phyloP scores from a whole-genome alignment of 345 rosid species.

The Aegle marmelos region DNA sequence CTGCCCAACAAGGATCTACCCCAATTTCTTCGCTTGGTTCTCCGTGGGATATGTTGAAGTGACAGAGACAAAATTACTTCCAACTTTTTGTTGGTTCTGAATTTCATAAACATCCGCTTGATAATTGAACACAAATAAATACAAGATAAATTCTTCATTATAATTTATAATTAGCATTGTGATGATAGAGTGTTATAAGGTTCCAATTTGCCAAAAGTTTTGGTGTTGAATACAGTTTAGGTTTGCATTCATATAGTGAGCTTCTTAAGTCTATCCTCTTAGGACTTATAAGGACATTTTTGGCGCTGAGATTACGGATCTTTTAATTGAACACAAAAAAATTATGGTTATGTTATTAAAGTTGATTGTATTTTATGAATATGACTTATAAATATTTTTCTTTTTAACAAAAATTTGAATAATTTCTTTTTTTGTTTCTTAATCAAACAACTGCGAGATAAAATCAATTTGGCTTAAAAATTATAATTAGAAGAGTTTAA shows the following conservation, averaged over 20 bases:
- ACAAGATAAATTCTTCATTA: too few species aligned
- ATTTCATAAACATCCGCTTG: background rate
- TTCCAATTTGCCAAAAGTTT: background rate
- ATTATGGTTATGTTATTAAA: too few species aligned
- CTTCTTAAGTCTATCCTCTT: background rate
- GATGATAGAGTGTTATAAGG: background rate
- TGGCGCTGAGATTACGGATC: rapidly evolving
- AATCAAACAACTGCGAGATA: too few species aligned
- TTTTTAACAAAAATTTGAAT: too few species aligned
- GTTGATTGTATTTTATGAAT: too few species aligned
- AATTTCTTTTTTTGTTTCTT: too few species aligned
- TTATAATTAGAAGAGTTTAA: too few species aligned
- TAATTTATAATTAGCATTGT: background rate
- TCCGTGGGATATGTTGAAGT: background rate
- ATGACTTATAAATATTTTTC: too few species aligned
- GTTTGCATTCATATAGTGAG: background rate
- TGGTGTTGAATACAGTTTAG: background rate
- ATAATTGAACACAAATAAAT: background rate
- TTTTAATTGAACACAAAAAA: too few species aligned
- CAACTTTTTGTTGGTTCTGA: background rate
- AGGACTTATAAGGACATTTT: background rate
- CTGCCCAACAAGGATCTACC: conserved; percentile 9
- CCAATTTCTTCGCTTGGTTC: background rate
- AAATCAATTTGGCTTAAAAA: too few species aligned
- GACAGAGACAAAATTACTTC: background rate